Evolutionary conservation across 163 green algal genomes (phyloP), one percentile per base, ranked within the genome.

Genomic region (Coccomyxa subellipsoidea): DNA sequence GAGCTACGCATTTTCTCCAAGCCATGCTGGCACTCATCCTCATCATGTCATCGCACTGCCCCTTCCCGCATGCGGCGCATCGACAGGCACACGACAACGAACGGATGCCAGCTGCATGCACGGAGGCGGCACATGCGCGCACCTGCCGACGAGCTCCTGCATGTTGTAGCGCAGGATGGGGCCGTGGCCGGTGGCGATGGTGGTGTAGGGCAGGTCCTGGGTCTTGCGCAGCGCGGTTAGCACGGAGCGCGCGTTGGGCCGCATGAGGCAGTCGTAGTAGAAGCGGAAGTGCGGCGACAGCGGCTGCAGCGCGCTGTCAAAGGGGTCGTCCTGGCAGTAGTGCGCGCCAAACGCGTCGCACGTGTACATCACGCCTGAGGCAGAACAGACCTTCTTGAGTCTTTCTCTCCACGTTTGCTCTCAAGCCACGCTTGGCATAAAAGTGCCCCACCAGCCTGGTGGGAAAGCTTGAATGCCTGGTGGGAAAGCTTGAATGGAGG

Each of bases 191-290:
- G 91, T 97, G 75, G 91, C 94, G 53, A 99, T 95, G 36, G 88
- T 92, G 38, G 82, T 83, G 85, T 92, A 98, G 54, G 89, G 78
- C 80, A 95, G 87, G 83, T 95, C 92, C 84, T 94, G 93, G 25
- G 90, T 69, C 69, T 78, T 87, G 88, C 97, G 98, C 70, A 99
- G 88, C 4, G 96, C 96, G 0, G 93, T 97, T 54, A 93, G 89
- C 76, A 99, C 95, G 7, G 87, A 94, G 78, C 93, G 93, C 38
- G 95, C 90, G 88, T 98, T 98, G 54, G 78, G 78, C 32, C 90
- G 91, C 96, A 98, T 98, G 71, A 99, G 88, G 91, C 95, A 98
- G 84, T 99, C 94, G 83, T 98, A 98, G 87, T 98, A 98, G 87
- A 98, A 98, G 34, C 88, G 84, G 89, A 95, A 96, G 89, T 97